A percentile compares a stretch with the other conserved stretches of the same genome.
phyloP scores from a whole-genome alignment of 345 rosid species.

The Gossypium ekmanianum region DNA sequence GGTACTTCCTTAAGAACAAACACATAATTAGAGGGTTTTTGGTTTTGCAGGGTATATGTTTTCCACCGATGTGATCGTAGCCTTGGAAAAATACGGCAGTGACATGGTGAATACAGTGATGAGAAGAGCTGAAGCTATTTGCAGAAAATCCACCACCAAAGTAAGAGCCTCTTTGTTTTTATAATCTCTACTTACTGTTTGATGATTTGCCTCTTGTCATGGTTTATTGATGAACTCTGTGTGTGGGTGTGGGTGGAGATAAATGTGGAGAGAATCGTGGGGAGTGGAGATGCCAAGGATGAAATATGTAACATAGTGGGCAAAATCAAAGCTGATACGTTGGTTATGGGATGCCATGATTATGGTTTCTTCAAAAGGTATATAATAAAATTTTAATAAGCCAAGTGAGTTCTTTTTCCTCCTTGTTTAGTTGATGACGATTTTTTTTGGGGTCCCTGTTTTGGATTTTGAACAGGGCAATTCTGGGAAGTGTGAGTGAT shows the following conservation, averaged over 20 bases:
- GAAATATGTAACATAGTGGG: conserved; percentile 65
- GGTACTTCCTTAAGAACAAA: neutral
- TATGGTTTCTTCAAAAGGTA: conserved; percentile 93
- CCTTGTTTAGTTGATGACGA: neutral
- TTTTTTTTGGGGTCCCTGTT: neutral
- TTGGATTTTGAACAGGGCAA: conserved; percentile 42
- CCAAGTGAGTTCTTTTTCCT: neutral
- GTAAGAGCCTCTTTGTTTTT: conserved; percentile 15
- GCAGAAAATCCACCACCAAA: conserved; percentile 28
- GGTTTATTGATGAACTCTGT: neutral
- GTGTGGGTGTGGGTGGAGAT: conserved; percentile 32
- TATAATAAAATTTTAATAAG: too few species aligned
- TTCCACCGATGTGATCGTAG: conserved; percentile 43
- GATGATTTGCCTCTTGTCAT: neutral
- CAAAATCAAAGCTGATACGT: conserved; percentile 63
- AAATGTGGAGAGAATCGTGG: conserved; percentile 52
- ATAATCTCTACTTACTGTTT: neutral
- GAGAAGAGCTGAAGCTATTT: conserved; percentile 70
- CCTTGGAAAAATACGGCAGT: conserved; percentile 49
- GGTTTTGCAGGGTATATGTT: conserved; percentile 45
- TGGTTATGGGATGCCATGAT: conserved; percentile 92
- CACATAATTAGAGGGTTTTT: neutral
- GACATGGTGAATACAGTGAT: conserved; percentile 60
- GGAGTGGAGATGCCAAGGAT: conserved; percentile 80
- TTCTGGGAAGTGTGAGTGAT: conserved; percentile 86